phyloP scores from a whole-genome alignment of 176 grass and related monocot species.

The Avena insularis region DNA sequence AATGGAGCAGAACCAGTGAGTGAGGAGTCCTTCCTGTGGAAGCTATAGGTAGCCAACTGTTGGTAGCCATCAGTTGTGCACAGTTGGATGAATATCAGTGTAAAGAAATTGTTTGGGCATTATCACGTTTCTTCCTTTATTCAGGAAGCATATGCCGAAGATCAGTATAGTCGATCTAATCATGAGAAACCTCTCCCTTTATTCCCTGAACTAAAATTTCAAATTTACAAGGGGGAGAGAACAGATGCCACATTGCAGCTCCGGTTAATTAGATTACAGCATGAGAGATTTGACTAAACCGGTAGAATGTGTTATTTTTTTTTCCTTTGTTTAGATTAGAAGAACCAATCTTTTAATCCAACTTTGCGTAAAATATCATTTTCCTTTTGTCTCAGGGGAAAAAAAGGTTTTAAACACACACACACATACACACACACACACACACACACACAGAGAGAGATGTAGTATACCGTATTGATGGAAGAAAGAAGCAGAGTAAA shows the following conservation, averaged over 20 bases:
- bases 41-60: conserved; percentile 20
- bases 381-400: background rate
- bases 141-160: background rate
- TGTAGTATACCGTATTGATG: too few species aligned
- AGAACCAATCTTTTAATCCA: background rate
- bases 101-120: conserved; percentile 10
- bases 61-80: conserved; percentile 30
- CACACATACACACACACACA: too few species aligned
- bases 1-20: background rate
- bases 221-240: conserved; percentile 16
- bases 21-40: conserved; percentile 23
- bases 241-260: conserved; percentile 16
- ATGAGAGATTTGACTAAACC: background rate
- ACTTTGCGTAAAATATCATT: background rate
- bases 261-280: background rate
- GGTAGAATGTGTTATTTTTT: background rate
- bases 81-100: background rate
- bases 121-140: background rate
- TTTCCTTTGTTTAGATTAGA: too few species aligned
- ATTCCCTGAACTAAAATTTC: conserved; percentile 11
- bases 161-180: conserved; percentile 1
- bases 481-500: too few species aligned
- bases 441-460: too few species aligned
- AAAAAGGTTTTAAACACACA: background rate
- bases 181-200: conserved; percentile 11